Evolutionary conservation across 1,139 yeast species (phyloP), one percentile per base, ranked within the genome.

Genomic region (Pichia sp.): DNA sequence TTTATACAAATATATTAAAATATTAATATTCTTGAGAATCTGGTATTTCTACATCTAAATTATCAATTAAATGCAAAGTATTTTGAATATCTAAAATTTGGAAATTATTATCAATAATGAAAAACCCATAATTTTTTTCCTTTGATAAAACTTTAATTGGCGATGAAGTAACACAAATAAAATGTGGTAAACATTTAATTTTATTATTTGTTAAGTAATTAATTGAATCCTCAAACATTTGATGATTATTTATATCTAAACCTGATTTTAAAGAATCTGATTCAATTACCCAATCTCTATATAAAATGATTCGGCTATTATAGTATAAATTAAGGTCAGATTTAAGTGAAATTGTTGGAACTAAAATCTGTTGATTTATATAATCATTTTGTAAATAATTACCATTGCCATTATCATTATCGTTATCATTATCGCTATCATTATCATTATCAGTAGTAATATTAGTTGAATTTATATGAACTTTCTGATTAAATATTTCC

Each of bases 231-330:
- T 45, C 46, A 12, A 53, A 38, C 3, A 32, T 35, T 4, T 39
- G 24, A 8, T 28, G 28, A n/a, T 28, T 6, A 4, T 40, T 25
- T 3, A 41, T 35, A 25, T 41, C 40, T 2, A 50, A 31, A 2
- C 54, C 52, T 6, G 46, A 43, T 1, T 29, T 20, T 2, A 44
- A 28, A 6, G 24, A 29, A 4, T 34, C n/a, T 7, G 41, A 23
- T 27, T 49, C 49, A 24, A 41, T 33, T 2, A 57, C 51, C 65
- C 65, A 61, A 40, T 61, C 64, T 46, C 53, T 55, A 42, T 54
- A 60, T 10, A 61, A 30, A 2, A 59, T 52, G 22, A 61, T 51
- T 37, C 65, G 45, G 32, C 56, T 55, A 2, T 58, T 55, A 37
- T 52, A 59, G 33, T 55, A 55, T 22, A 48, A 48, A 3, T 59